Conservation (phyloP, 768 basidiomycete genomes). For the Calocera viscosa region DNA sequence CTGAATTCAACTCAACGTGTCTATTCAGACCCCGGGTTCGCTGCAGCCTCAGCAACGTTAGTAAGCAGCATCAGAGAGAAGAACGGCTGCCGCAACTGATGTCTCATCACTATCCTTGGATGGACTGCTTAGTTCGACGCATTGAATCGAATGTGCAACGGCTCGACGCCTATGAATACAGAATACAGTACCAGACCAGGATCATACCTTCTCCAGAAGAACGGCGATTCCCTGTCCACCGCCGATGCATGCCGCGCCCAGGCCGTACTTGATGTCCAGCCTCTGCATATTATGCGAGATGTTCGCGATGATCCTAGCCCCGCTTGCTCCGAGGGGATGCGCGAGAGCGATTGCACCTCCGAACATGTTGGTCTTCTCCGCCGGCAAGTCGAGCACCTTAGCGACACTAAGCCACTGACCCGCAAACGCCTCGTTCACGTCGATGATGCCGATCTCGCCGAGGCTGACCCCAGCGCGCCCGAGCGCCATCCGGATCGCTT, state of each 20-base stretch:
- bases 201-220: slow-evolving; percentile 22
- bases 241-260: slow-evolving; percentile 33
- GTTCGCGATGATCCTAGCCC: slow-evolving; percentile 27
- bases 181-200: background rate
- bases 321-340: slow-evolving; percentile 21
- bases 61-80: background rate
- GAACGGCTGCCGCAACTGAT: too few relatives aligned
- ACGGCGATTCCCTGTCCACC: slow-evolving; percentile 30
- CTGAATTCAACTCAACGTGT: background rate
- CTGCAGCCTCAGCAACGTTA: background rate
- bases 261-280: slow-evolving; percentile 28
- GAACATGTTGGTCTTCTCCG: slow-evolving; percentile 22
- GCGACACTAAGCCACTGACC: slow-evolving; percentile 32
- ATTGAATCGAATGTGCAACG: background rate
- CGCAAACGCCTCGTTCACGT: slow-evolving; percentile 31
- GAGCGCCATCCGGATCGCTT: slow-evolving; percentile 20
- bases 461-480: slow-evolving; percentile 20
- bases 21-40: too few relatives aligned
- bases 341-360: slow-evolving; percentile 30
- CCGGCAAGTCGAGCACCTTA: slow-evolving; percentile 28
- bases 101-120: too few relatives aligned
- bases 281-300: slow-evolving; percentile 29
- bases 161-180: too few relatives aligned
- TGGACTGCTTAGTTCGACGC: background rate
- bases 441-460: slow-evolving; percentile 29